Percentiles rank a stretch among this genome's conserved stretches.
Conservation (phyloP, 2,329 filamentous ascomycete species). For the Penicillium sp. region DNA sequence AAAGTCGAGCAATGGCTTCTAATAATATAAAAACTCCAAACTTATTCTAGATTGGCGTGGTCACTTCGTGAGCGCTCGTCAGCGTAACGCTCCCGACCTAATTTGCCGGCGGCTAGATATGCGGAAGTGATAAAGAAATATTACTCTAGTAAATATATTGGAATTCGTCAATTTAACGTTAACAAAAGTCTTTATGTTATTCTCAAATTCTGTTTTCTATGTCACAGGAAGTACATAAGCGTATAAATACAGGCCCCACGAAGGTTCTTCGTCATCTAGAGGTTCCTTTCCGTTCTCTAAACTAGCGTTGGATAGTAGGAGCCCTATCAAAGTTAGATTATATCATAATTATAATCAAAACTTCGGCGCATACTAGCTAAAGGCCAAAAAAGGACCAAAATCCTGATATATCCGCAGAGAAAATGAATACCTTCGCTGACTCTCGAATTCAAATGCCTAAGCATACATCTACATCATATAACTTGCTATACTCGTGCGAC, state of each 20-base stretch:
- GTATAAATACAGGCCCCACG: background rate
- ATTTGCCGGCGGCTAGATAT: no score
- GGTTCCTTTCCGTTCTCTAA: conserved; percentile 3
- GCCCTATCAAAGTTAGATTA: conserved; percentile 1
- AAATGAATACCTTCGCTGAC: conserved; percentile 12
- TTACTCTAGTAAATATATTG: no score
- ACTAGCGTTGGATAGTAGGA: conserved; percentile 10
- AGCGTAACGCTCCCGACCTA: no score
- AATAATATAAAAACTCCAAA: no score
- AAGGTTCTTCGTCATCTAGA: background rate
- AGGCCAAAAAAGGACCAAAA: conserved; percentile 11
- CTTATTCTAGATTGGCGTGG: no score
- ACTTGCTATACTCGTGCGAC: conserved; percentile 15
- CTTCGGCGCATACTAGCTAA: conserved; percentile 8
- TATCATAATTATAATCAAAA: background rate
- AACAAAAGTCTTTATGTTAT: background rate
- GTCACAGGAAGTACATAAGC: background rate
- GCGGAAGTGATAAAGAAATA: no score
- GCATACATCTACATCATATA: conserved; percentile 15
- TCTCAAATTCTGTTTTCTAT: background rate
- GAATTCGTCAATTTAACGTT: no score
- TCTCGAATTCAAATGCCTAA: conserved; percentile 17
- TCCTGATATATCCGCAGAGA: conserved; percentile 11
- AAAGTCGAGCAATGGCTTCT: no score
- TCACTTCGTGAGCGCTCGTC: no score